A percentile compares a stretch with the other conserved stretches of the same genome.
phyloP scores from a whole-genome alignment of 768 basidiomycete genomes.

The Mycena indigotica region DNA sequence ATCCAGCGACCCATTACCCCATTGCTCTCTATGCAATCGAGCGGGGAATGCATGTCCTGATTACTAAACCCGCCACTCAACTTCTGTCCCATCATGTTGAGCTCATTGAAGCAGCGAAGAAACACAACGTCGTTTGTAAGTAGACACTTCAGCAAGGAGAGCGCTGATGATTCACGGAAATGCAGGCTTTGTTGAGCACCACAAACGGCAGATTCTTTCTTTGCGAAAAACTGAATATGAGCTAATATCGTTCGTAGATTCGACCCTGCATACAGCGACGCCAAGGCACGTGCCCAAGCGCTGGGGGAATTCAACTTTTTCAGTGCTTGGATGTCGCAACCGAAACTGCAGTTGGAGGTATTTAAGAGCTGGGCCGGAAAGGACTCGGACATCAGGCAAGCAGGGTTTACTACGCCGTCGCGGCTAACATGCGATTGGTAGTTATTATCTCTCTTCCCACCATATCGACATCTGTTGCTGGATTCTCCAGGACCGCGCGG shows the following conservation, averaged over 20 bases:
- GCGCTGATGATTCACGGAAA: too few species aligned
- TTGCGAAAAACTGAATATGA: not conserved
- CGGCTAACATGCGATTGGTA: slow-evolving; percentile 33
- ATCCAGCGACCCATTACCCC: slow-evolving; percentile 75
- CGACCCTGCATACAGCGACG: slow-evolving; percentile 93
- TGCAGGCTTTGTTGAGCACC: slow-evolving; percentile 81
- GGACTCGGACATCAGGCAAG: slow-evolving; percentile 86
- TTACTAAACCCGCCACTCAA: slow-evolving; percentile 93
- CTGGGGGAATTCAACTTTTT: slow-evolving; percentile 95
- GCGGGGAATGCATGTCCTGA: slow-evolving; percentile 81
- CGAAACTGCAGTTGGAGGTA: slow-evolving; percentile 91
- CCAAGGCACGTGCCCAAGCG: slow-evolving; percentile 70
- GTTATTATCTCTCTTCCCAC: slow-evolving; percentile 94
- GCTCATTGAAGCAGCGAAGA: slow-evolving; percentile 73
- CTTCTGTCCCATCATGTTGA: slow-evolving; percentile 80
- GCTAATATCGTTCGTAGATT: slow-evolving; percentile 43
- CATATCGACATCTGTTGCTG: slow-evolving; percentile 90
- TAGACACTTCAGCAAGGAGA: too few species aligned
- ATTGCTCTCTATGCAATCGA: slow-evolving; percentile 88
- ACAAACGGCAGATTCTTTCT: slow-evolving; percentile 63
- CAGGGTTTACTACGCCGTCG: too few species aligned
- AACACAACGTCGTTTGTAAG: slow-evolving; percentile 74
- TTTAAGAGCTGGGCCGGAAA: slow-evolving; percentile 96
- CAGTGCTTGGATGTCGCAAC: slow-evolving; percentile 97
- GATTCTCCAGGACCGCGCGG: slow-evolving; percentile 75